phyloP scores from a whole-genome alignment of 1,139 yeast genomes.

The Lizanozyma gosingica region DNA sequence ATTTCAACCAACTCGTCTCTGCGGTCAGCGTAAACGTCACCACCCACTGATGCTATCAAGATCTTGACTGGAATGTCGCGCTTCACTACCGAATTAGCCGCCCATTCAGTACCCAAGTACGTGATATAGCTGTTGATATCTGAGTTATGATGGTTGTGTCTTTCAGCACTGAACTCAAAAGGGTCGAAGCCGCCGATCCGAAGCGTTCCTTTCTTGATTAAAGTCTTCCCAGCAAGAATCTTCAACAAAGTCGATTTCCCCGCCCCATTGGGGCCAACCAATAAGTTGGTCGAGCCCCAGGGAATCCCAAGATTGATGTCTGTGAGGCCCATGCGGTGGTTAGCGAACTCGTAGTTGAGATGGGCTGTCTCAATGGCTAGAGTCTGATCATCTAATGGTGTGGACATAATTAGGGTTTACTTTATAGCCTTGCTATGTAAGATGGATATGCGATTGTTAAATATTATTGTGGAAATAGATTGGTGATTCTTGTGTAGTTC shows the following conservation, averaged over 20 bases:
- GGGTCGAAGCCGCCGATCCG: slow-evolving; percentile 81
- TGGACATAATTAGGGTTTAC: too few relatives aligned
- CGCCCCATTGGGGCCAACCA: slow-evolving; percentile 95
- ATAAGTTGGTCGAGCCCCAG: slow-evolving; percentile 65
- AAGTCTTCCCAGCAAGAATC: slow-evolving; percentile 83
- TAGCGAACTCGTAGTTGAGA: slow-evolving; percentile 59
- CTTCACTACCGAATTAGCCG: slow-evolving; percentile 79
- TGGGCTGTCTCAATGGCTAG: slow-evolving; percentile 57
- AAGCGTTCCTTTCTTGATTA: slow-evolving; percentile 63
- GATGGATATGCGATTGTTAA: too few relatives aligned
- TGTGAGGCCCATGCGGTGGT: slow-evolving; percentile 59
- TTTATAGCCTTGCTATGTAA: too few relatives aligned
- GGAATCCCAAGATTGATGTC: slow-evolving; percentile 53
- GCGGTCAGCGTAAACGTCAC: slow-evolving; percentile 61
- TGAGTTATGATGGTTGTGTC: slow-evolving; percentile 30
- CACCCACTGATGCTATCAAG: slow-evolving; percentile 76
- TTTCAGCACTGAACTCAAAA: slow-evolving; percentile 51
- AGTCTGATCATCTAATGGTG: neutral
- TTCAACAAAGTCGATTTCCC: slow-evolving; percentile 86
- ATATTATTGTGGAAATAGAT: too few relatives aligned
- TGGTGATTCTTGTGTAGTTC: too few relatives aligned
- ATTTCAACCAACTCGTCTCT: slow-evolving; percentile 67
- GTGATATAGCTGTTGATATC: slow-evolving; percentile 46
- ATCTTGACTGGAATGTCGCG: slow-evolving; percentile 83
- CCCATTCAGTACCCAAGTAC: slow-evolving; percentile 97